A percentile compares a stretch with the other conserved stretches of the same genome.
Conservation (phyloP, 2,329 filamentous ascomycete species). For the Trichoderma guizhouense region DNA sequence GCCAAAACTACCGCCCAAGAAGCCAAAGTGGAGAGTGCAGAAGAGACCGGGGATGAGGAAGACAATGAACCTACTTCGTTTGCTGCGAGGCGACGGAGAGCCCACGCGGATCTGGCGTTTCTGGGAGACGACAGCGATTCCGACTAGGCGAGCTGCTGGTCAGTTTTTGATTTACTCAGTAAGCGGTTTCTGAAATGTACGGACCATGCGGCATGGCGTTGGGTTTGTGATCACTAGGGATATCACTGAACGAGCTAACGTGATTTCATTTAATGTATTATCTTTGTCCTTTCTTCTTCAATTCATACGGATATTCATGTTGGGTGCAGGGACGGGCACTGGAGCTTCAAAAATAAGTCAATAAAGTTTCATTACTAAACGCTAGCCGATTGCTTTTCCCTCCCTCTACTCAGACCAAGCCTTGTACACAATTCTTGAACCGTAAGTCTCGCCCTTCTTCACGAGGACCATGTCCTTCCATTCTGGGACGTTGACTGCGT, state of each 20-base stretch:
- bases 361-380: neutral
- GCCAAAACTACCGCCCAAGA: conserved; percentile 29
- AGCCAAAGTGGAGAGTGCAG: conserved; percentile 27
- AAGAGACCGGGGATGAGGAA: conserved; percentile 30
- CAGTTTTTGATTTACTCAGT: neutral
- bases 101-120: conserved; percentile 58
- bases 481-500: conserved; percentile 76
- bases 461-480: conserved; percentile 78
- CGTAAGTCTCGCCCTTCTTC: conserved; percentile 82
- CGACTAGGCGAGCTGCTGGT: conserved; percentile 39
- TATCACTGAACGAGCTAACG: neutral
- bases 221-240: neutral
- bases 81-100: conserved; percentile 46
- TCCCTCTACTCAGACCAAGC: conserved; percentile 78
- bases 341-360: neutral
- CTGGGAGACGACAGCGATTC: conserved; percentile 67
- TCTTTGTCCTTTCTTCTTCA: neutral
- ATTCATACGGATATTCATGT: neutral
- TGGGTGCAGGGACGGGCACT: neutral
- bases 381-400: conserved; percentile 29
- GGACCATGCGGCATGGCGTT: neutral
- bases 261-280: neutral
- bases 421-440: conserved; percentile 76
- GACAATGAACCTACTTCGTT: conserved; percentile 34
- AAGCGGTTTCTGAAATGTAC: neutral